Evolutionary conservation across 2,329 filamentous ascomycete species (phyloP), one percentile per base, ranked within the genome.

Genomic region (Cordyceps farinosa): DNA sequence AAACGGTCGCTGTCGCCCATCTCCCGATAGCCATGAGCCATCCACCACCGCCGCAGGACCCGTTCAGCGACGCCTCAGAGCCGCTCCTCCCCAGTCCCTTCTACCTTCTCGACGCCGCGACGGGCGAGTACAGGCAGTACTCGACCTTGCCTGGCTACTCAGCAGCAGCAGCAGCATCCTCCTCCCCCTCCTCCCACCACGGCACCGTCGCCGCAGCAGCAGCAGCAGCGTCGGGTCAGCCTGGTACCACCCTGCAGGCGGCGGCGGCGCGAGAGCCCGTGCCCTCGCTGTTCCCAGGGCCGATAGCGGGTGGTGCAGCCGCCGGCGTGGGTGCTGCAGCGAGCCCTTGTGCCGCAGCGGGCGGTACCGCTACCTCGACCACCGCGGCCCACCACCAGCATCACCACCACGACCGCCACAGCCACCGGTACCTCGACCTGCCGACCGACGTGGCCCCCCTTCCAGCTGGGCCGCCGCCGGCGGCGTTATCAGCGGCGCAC

Each of bases 401-500:
- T 9, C 27, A 36, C 54, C 42, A 34, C 54, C 22, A 50, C 5
- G 17, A 32, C 50, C 5, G 8, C 32, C 5, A 32, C 13, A 7
- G 11, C 13, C 38, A 15, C 38, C 38, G 38, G 38, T 40, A 40
- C 38, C 38, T 40, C 10, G 38, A 40, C 38, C 38, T 15, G 38
- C 11, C 38, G 11, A 13, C 38, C 38, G 15, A 40, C 38, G 22
- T 40, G 38, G 5, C 38, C 38, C 38, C 38, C 38, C 38, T 15
- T 38, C 30, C 42, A 47, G 54, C 34, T 57, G 45, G 51, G 30
- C 34, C 17, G 34, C 50, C 50, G 50, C 29, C 30, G 54, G 40
- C 53, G 38, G 36, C 55, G 44, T 54, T 61, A 36, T n/a, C 48
- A 55, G 50, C 59, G 45, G 51, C 51, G 38, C 38, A 36, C 44